Evolutionary conservation across 495 filamentous ascomycete species (phyloP).

Genomic region (Talaromyces nanjingensis): DNA sequence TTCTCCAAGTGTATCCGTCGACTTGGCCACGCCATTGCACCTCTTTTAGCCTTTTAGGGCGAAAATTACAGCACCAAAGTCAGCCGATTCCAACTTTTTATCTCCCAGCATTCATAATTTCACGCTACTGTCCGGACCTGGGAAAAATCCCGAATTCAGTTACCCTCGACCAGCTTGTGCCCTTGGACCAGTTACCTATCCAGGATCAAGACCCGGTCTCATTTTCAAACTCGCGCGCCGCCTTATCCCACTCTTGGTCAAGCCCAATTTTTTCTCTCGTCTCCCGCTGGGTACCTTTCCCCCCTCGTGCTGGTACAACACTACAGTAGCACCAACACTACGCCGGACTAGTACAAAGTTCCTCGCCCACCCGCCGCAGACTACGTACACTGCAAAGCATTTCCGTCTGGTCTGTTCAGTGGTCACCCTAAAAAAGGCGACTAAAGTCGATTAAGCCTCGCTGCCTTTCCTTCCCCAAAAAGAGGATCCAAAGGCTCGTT

Average conservation of each 20-base stretch:
- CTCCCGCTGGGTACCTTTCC: conserved; percentile 11
- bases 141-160: conserved; percentile 1
- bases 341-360: background rate
- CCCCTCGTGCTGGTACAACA: conserved; percentile 24
- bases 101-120: background rate
- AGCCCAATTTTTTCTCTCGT: conserved; percentile 18
- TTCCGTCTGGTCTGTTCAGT: conserved; percentile 17
- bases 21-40: conserved; percentile 6
- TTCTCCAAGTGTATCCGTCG: conserved; percentile 13
- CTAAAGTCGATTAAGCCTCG: conserved; percentile 43
- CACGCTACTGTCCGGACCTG: background rate
- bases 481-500: conserved; percentile 21
- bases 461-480: conserved; percentile 27
- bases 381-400: conserved; percentile 39
- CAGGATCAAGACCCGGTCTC: conserved; percentile 2
- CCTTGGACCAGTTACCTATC: background rate
- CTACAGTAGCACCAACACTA: background rate
- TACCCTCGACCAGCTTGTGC: background rate
- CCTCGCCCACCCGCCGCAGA: conserved; percentile 20
- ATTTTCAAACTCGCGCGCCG: conserved; percentile 19
- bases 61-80: conserved; percentile 15
- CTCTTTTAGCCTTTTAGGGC: conserved; percentile 22
- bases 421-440: conserved; percentile 32
- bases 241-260: conserved; percentile 15
- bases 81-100: conserved; percentile 12